phyloP scores from a whole-genome alignment of 306 rosid genomes.

The Prunus armeniaca region DNA sequence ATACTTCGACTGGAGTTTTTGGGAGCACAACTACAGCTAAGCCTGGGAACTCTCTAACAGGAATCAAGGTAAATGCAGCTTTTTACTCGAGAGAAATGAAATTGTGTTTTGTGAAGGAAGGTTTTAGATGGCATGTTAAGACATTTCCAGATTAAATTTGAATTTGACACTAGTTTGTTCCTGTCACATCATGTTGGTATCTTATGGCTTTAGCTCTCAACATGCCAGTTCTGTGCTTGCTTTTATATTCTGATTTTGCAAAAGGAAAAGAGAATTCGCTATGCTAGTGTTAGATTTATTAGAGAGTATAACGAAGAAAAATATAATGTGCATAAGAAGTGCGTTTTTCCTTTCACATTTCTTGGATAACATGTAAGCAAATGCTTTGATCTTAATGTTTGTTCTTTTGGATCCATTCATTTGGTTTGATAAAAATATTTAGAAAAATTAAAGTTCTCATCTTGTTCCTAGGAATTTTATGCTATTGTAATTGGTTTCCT shows the following conservation, averaged over 20 bases:
- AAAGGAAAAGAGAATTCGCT: background rate
- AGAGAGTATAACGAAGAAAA: background rate
- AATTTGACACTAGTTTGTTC: background rate
- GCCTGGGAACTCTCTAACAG: slow-evolving; percentile 28
- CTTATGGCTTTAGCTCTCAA: background rate
- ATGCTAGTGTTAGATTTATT: background rate
- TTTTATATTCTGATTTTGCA: background rate
- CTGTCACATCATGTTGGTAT: background rate
- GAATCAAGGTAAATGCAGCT: slow-evolving; percentile 41
- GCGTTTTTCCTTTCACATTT: background rate
- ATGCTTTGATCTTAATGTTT: background rate
- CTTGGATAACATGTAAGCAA: background rate
- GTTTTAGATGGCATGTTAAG: background rate
- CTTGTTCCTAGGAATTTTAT: background rate
- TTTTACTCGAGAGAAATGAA: background rate
- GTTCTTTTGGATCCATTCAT: background rate
- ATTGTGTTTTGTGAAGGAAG: background rate
- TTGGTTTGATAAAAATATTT: background rate
- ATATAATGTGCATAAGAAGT: background rate
- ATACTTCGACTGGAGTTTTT: slow-evolving; percentile 46
- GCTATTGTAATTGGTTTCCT: background rate
- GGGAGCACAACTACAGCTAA: slow-evolving; percentile 37
- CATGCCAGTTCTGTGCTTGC: background rate
- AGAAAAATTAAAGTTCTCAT: background rate
- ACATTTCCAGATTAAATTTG: background rate